Percentiles rank a stretch among this genome's conserved stretches.
These are phyloP conservation scores for Cercospora sp. DNA, from an alignment of 2,329 filamentous ascomycete genomes.

Conservation along the genomic window DNA sequence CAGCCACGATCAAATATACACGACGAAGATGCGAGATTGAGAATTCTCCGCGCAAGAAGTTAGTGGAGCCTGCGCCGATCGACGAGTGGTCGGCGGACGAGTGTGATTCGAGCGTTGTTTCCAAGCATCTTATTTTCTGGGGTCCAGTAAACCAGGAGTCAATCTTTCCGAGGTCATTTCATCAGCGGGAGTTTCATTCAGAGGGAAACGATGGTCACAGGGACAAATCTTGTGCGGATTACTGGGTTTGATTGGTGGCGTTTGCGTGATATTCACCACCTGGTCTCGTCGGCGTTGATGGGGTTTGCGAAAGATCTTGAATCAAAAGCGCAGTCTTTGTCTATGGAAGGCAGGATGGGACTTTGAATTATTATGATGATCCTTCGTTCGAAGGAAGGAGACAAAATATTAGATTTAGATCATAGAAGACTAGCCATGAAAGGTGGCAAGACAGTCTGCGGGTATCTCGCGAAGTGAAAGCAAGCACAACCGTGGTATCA, in stretches of 20 bases:
- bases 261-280: background rate
- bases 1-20: conserved; percentile 11
- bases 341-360: background rate
- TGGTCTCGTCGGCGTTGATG: background rate
- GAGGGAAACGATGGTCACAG: background rate
- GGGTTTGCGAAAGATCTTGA: background rate
- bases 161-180: background rate
- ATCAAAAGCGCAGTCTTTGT: background rate
- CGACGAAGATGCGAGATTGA: conserved; percentile 26
- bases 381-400: background rate
- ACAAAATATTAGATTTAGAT: background rate
- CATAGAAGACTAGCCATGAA: background rate
- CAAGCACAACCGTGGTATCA: background rate
- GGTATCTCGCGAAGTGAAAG: background rate
- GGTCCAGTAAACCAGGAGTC: background rate
- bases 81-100: background rate
- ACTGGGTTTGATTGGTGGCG: background rate
- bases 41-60: conserved; percentile 32
- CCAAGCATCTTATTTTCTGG: background rate
- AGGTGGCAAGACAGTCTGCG: background rate
- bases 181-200: background rate
- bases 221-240: background rate
- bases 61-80: conserved; percentile 19
- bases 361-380: background rate
- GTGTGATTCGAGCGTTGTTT: background rate